Base-by-base conservation (phyloP, 176 grass and related monocot species). In the Oryza rufipogon region DNA sequence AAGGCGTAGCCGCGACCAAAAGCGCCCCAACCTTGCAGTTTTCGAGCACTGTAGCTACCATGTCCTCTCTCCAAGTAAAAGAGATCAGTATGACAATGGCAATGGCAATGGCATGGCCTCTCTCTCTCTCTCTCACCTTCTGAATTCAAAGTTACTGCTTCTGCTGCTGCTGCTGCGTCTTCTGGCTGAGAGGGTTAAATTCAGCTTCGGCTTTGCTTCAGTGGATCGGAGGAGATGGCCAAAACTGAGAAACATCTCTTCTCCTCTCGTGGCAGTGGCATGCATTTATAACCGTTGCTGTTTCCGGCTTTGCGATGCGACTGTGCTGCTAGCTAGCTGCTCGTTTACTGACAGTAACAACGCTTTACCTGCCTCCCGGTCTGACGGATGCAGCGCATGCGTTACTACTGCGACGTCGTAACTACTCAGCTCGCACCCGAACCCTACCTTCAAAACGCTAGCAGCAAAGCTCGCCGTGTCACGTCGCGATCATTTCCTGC, bases 11-110 rank as follows among this genome's bases (percentile, higher is more conserved):
- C 1, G 82, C 56, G 75, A 30, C 36, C 47, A 30, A 84, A 80
- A 80, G 70, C 76, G 70, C 76, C 1, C 11, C 30, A 26, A 80
- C 76, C 33, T 85, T 90, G 83, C 88, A 11, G 83, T 90, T 90
- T 90, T 7, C 0, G 83, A 78, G 73, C 73, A 77, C 83, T 90
- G 88, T 86, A 66, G 78, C 78, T 86, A 56, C 12, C 56, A 44
- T 19, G 88, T 86, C 83, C 88, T 89, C 12, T 86, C 17, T 0
- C 33, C 16, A 11, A 6, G 23, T 22, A 33, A 9, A 7, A 54
- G 6, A 1, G 52, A 81, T 71, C 83, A 89, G 34, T 32, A 52
- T 79, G 78, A 11, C 36, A 10, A 70, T n/a, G 7, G 15, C 20
- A 60, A n/a, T 60, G 51, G 51, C 51, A 56, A 61, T 61, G 20